phyloP scores from a whole-genome alignment of 2,329 filamentous ascomycete species.

The Thelonectria discophora region DNA sequence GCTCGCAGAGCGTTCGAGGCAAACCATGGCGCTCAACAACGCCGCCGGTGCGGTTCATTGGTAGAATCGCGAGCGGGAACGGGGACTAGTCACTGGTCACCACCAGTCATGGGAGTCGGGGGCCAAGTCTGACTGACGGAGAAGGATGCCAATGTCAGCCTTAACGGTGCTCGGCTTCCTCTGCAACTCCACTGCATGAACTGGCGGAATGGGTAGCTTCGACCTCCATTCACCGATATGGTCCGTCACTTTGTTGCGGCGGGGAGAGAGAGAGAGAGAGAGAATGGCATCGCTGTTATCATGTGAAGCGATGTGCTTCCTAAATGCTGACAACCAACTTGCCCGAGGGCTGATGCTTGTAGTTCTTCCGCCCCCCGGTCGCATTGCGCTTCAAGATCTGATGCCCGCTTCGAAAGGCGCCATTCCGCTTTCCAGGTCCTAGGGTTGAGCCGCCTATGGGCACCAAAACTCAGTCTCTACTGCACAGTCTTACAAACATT shows the following conservation, averaged over 20 bases:
- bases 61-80: neutral
- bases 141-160: constrained; percentile 20
- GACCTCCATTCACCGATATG: neutral
- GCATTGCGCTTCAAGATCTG: constrained; percentile 2
- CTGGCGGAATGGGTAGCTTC: neutral
- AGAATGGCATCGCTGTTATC: neutral
- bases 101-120: neutral
- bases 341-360: neutral
- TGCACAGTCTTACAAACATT: constrained; percentile 44
- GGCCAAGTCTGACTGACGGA: constrained; percentile 13
- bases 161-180: constrained; percentile 6
- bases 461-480: constrained; percentile 36
- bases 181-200: constrained; percentile 11
- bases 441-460: constrained; percentile 36
- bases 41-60: neutral
- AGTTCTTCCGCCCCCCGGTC: neutral
- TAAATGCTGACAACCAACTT: constrained; percentile 13
- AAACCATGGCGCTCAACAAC: constrained; percentile 22
- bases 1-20: constrained; percentile 21
- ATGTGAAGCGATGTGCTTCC: neutral
- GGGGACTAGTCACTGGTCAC: neutral
- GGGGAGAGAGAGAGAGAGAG: constrained; percentile 2
- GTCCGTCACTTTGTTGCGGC: neutral
- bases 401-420: constrained; percentile 36
- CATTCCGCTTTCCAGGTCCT: constrained; percentile 39